phyloP scores from a whole-genome alignment of 2,329 filamentous ascomycete genomes.

The Talaromyces sp. region DNA sequence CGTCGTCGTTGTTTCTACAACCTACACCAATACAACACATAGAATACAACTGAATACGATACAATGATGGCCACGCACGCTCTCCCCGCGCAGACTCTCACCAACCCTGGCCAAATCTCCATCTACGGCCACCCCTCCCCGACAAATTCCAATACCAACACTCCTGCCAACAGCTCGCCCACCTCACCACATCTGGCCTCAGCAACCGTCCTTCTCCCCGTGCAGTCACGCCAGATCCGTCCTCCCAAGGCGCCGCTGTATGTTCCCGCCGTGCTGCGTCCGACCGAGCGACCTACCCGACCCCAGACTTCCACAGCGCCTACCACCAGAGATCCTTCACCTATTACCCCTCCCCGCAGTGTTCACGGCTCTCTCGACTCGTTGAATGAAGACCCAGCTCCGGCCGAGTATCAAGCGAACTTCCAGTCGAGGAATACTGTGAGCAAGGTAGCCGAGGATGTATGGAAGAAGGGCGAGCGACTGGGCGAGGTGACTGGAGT shows the following conservation, averaged over 20 bases:
- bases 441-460: slow-evolving; percentile 52
- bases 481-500: slow-evolving; percentile 58
- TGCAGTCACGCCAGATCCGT: slow-evolving; percentile 57
- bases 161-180: slow-evolving; percentile 55
- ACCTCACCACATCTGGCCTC: slow-evolving; percentile 50
- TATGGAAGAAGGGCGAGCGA: slow-evolving; percentile 53
- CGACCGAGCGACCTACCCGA: slow-evolving; percentile 51
- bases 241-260: slow-evolving; percentile 62
- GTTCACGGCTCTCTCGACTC: slow-evolving; percentile 56
- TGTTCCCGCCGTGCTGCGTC: slow-evolving; percentile 62
- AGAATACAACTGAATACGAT: background rate
- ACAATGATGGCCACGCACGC: slow-evolving; percentile 19
- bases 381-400: slow-evolving; percentile 36
- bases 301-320: slow-evolving; percentile 1
- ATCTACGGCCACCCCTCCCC: slow-evolving; percentile 45
- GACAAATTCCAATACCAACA: slow-evolving; percentile 49
- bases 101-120: slow-evolving; percentile 34
- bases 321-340: slow-evolving; percentile 36
- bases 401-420: slow-evolving; percentile 40
- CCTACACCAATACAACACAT: background rate
- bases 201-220: slow-evolving; percentile 37
- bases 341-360: slow-evolving; percentile 53
- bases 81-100: slow-evolving; percentile 23
- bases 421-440: slow-evolving; percentile 43
- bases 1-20: background rate